A percentile compares a stretch with the other conserved stretches of the same genome.
Conservation (phyloP, 1,284 basidiomycete species). For the Fomes fomentarius region DNA sequence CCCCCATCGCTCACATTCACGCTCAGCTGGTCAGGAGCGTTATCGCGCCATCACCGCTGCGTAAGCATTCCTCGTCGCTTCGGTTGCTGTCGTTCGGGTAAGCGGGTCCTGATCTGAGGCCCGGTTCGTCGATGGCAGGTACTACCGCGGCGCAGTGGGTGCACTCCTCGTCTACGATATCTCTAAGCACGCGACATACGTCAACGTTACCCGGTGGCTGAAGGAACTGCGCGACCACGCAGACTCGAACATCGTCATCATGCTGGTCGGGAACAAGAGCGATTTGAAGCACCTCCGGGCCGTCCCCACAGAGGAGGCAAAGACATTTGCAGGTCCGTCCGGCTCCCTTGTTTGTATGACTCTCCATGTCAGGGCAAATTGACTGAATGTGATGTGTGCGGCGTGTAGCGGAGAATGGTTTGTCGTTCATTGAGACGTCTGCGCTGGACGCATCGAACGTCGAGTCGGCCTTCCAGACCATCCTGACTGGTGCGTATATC, state of each 20-base stretch:
- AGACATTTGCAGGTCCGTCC: constrained; percentile 81
- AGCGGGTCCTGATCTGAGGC: neutral
- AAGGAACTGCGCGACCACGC: constrained; percentile 97
- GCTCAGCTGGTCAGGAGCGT: constrained; percentile 92
- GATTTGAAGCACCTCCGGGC: constrained; percentile 98
- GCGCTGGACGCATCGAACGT: constrained; percentile 99
- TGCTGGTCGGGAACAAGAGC: constrained; percentile 96
- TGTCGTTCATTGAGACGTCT: constrained; percentile 98
- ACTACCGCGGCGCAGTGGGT: constrained; percentile 98
- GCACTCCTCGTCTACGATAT: constrained; percentile 94
- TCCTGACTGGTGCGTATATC: constrained; percentile 79
- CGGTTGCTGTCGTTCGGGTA: neutral
- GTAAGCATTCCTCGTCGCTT: no score
- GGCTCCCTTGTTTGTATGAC: neutral
- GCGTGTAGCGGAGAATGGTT: constrained; percentile 72
- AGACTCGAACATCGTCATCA: constrained; percentile 92
- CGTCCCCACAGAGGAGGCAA: constrained; percentile 95
- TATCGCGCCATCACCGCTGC: constrained; percentile 99
- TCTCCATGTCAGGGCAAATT: neutral
- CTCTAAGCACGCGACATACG: constrained; percentile 94
- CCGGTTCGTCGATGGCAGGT: constrained; percentile 51
- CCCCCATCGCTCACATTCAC: neutral
- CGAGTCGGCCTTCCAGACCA: constrained; percentile 96
- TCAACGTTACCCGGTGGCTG: constrained; percentile 96
- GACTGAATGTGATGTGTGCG: neutral